Evolutionary conservation across 768 basidiomycete genomes (phyloP), one percentile per base, ranked within the genome.

Genomic region (Lepiota venenata): DNA sequence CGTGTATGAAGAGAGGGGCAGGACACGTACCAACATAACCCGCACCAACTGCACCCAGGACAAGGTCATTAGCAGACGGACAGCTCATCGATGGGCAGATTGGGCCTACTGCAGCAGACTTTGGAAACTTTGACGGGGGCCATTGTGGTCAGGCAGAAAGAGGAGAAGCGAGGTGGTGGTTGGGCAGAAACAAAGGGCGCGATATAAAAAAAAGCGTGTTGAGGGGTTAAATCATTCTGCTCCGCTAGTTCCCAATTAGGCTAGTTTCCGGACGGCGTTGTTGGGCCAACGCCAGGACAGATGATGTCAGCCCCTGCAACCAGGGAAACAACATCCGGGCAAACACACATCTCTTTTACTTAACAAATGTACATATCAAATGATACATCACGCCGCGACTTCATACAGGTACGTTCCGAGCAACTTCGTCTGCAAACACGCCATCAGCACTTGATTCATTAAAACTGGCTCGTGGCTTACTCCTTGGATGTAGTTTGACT

Each of bases 1-100:
- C 29, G 27, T 21, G 39, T 55, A 48, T 16, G 21, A n/a, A 25
- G n/a, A 38, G 16, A 45, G 2, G 32, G 20, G 12, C 40, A 50
- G 52, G 39, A n/a, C 49, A 56, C 86, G 68, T 61, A 92, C 93
- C 94, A 68, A 97, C 94, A 68, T 97, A 97, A 66, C 93, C 92
- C 68, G 91, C 90, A 65, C 89, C 89, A 60, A 92, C 91, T 91
- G 54, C 15, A n/a, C 62, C 47, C 52, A 38, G 45, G 52, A 21
- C 52, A 62, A 53, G 48, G 44, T 50, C 29, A 47, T 61, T 47
- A 65, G 60, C 40, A 56, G 32, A 39, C 25, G 36, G 37, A 48
- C 43, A 35, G n/a, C 36, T 14, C 32, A 39, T 35, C 20, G 18
- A 32, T 44, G 47, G 44, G 21, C 41, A n/a, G 8, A 27, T 37